Evolutionary conservation across 1,139 yeast genomes (phyloP), one percentile per base, ranked within the genome.

Genomic region (Scheffersomyces cryptocercus): DNA sequence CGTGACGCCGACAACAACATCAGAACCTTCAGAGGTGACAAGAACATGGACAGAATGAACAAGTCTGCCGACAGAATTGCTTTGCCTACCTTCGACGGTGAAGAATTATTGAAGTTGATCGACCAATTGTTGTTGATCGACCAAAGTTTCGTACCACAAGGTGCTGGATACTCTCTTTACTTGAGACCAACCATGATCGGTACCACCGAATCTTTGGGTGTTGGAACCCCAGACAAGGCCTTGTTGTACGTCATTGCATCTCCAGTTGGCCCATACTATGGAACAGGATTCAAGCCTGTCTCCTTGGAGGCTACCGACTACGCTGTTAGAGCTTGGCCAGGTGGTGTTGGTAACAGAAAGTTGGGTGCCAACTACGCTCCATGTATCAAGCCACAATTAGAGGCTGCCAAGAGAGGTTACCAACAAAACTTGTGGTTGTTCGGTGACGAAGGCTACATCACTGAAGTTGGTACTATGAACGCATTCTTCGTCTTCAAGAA

Each of bases 281-380:
- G 59, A 39, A 60, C 68, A 36, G 63, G 70, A 30, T 62, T 67
- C 61, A 62, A 63, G 55, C 68, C 75, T 8, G 64, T 70, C 40
- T 62, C 65, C 38, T 60, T 70, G 55, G 70, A 61, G 47, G 56
- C 74, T 57, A 51, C 69, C 41, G 58, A 59, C 56, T 60, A 62
- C 42, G 65, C 65, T 16, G 70, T 56, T 31, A 65, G 77, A 53
- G 76, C 76, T 3, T 71, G 76, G 76, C 75, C 75, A 38, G 75
- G 75, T 38, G 77, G 77, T 43, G 70, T 68, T 43, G 77, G 77
- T 33, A 59, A 65, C 58, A 65, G 66, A 52, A 72, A 72, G 56
- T 63, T 71, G 48, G 77, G 76, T 39, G 77, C 75, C 47, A 72
- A 72, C 62, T 72, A 72, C 52, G 77, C 75, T 2, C 76, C 77